Conservation (phyloP, 768 basidiomycete species). For the Phlebiopsis gigantea region DNA sequence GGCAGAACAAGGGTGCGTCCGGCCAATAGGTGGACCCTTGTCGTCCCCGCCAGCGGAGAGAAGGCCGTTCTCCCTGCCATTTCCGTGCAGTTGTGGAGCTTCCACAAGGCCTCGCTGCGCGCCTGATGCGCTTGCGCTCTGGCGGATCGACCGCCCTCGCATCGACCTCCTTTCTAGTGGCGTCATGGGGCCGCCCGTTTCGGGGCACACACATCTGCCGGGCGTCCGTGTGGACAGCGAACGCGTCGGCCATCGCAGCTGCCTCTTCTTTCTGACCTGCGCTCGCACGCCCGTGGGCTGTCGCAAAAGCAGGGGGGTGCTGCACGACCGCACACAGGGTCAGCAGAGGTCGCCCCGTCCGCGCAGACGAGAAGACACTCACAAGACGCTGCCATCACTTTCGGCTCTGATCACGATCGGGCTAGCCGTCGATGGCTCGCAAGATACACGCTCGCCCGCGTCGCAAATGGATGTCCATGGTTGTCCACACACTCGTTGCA, state of each 20-base stretch:
- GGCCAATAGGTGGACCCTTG: not conserved
- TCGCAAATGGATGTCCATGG: not conserved
- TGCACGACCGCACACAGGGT: not conserved
- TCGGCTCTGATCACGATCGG: not conserved
- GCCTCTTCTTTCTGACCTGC: not conserved
- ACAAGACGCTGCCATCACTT: not conserved
- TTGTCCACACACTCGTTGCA: not conserved
- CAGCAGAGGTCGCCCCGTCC: not conserved
- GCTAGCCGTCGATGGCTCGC: not conserved
- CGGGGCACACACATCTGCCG: no score
- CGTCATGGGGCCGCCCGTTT: not conserved
- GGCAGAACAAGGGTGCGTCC: not conserved
- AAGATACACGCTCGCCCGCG: not conserved
- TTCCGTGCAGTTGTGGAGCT: conserved; percentile 5
- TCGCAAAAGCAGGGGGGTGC: no score
- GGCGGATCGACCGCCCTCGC: not conserved
- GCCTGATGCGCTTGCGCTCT: no score
- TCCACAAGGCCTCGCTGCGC: no score
- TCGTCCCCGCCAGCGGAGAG: not conserved
- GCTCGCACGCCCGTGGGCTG: no score
- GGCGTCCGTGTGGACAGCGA: not conserved
- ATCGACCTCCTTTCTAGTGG: not conserved
- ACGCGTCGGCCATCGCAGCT: not conserved
- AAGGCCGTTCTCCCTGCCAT: not conserved
- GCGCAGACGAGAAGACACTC: no score